A percentile compares a stretch with the other conserved stretches of the same genome.
These are phyloP conservation scores for Stagonosporopsis chrysanthemi DNA, from an alignment of 2,329 filamentous ascomycete genomes.

Conservation along the genomic window DNA sequence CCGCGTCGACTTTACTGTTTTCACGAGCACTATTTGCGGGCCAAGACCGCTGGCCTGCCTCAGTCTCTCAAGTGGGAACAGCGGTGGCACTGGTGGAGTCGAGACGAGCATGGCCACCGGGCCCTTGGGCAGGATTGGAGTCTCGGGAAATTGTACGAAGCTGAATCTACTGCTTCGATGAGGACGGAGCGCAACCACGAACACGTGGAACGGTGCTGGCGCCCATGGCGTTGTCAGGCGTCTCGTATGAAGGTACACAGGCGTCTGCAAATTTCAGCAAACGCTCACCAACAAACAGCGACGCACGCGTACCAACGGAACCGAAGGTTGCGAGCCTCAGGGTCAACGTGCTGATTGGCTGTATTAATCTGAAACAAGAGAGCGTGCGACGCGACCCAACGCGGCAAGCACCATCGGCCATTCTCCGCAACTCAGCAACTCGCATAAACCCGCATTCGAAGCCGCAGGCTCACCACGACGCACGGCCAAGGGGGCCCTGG, in stretches of 20 bases:
- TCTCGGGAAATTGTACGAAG: constrained; percentile 24
- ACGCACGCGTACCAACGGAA: constrained; percentile 5
- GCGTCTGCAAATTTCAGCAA: constrained; percentile 17
- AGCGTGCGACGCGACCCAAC: constrained; percentile 21
- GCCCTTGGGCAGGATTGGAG: constrained; percentile 27
- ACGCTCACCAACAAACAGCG: constrained; percentile 14
- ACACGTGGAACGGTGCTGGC: constrained; percentile 13
- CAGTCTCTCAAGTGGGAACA: constrained; percentile 21
- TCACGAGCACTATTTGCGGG: constrained; percentile 29
- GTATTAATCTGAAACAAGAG: constrained; percentile 26
- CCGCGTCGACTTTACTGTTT: constrained; percentile 38
- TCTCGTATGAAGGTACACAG: constrained; percentile 13
- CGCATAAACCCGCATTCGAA: constrained; percentile 29
- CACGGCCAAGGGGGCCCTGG: constrained; percentile 21
- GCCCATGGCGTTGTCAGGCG: constrained; percentile 10
- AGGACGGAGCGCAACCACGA: constrained; percentile 5
- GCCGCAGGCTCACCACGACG: constrained; percentile 3
- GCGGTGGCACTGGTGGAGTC: constrained; percentile 15
- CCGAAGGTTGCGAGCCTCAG: constrained; percentile 12
- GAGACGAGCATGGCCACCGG: constrained; percentile 13
- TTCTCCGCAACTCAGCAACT: constrained; percentile 23
- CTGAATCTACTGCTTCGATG: background rate
- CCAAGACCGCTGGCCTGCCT: constrained; percentile 37
- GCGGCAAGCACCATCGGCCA: constrained; percentile 22
- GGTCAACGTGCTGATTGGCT: constrained; percentile 25